Conservation (phyloP, 306 rosid genomes). For the Cotoneaster glaucophyllus region DNA sequence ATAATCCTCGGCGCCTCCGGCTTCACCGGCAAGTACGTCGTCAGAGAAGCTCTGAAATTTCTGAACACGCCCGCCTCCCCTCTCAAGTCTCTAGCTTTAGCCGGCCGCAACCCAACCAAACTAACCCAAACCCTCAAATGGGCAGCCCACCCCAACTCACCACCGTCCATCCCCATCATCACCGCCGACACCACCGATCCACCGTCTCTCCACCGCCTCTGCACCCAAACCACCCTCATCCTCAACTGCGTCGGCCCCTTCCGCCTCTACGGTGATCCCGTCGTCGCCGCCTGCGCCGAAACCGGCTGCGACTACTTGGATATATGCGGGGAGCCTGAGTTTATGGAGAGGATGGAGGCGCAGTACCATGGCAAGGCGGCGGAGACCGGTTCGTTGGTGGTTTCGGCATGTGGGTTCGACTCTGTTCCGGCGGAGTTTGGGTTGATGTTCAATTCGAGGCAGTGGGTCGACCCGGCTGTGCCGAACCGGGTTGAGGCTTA, state of each 20-base stretch:
- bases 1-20: constrained; percentile 82
- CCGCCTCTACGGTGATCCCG: constrained; percentile 74
- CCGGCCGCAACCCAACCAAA: constrained; percentile 59
- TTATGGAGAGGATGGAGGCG: constrained; percentile 71
- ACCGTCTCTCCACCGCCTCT: constrained; percentile 51
- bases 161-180: constrained; percentile 51
- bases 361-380: constrained; percentile 33
- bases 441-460: constrained; percentile 59
- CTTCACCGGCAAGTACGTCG: constrained; percentile 80
- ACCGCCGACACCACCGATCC: constrained; percentile 57
- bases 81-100: constrained; percentile 63
- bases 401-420: constrained; percentile 89
- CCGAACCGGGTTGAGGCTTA: constrained; percentile 60
- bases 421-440: constrained; percentile 91
- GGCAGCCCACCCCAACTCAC: constrained; percentile 54
- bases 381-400: constrained; percentile 52
- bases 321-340: constrained; percentile 84
- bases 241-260: constrained; percentile 95
- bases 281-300: constrained; percentile 64
- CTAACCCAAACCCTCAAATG: constrained; percentile 55
- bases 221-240: constrained; percentile 53
- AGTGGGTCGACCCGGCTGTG: constrained; percentile 48
- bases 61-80: constrained; percentile 45
- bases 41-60: constrained; percentile 66
- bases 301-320: constrained; percentile 75